Conservation (phyloP, 495 filamentous ascomycete species). For the Hypoxylon subgilvum region DNA sequence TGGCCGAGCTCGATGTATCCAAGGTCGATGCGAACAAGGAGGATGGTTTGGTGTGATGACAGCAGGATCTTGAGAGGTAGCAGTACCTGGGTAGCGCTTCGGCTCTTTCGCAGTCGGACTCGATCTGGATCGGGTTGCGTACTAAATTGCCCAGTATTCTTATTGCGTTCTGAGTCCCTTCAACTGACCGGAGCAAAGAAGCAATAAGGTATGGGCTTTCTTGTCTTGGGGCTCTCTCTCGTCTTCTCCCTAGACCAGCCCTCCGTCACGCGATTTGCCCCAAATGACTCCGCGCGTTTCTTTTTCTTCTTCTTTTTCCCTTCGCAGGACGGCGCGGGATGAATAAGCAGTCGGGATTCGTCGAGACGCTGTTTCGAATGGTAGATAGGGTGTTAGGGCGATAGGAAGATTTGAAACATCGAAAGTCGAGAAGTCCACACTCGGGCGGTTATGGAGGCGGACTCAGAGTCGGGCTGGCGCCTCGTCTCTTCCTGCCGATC, state of each 20-base stretch:
- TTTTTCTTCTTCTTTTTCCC: constrained; percentile 2
- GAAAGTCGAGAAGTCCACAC: constrained; percentile 19
- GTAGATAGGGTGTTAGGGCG: constrained; percentile 18
- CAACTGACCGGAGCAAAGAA: not conserved
- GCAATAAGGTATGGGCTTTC: not conserved
- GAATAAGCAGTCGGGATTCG: constrained; percentile 13
- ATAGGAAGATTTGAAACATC: constrained; percentile 34
- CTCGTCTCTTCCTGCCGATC: constrained; percentile 14
- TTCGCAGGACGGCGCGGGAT: not conserved
- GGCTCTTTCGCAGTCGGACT: constrained; percentile 16
- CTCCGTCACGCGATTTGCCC: constrained; percentile 19
- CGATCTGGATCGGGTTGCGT: constrained; percentile 7
- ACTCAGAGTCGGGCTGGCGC: constrained; percentile 17
- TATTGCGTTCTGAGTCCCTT: constrained; percentile 4
- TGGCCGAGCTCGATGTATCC: not conserved
- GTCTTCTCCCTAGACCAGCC: constrained; percentile 16
- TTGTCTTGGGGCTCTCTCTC: constrained; percentile 1
- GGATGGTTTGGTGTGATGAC: constrained; percentile 22
- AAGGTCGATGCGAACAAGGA: constrained; percentile 11
- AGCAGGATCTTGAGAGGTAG: constrained; percentile 14
- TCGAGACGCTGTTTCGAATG: constrained; percentile 21
- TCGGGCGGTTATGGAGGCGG: constrained; percentile 26
- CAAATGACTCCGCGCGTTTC: constrained; percentile 8
- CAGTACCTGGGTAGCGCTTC: constrained; percentile 5
- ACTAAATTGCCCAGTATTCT: not conserved